These are phyloP conservation scores for Tetrapisispora pingtungensis DNA, from an alignment of 805 yeast genomes.

Conservation along the genomic window DNA sequence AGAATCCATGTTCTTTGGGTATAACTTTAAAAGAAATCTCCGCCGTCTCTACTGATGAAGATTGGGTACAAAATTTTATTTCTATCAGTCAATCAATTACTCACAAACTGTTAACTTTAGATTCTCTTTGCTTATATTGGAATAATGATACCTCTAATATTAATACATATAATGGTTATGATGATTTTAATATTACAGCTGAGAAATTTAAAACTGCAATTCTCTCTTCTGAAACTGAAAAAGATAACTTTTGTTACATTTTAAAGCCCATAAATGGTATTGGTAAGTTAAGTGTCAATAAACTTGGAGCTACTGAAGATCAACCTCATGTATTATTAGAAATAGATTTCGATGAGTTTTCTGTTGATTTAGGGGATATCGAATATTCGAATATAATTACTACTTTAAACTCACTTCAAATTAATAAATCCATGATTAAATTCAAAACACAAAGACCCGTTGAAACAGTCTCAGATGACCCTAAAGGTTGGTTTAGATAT, in stretches of 20 bases:
- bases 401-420: conserved; percentile 72
- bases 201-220: conserved; percentile 37
- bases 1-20: conserved; percentile 73
- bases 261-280: conserved; percentile 82
- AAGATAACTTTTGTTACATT: conserved; percentile 43
- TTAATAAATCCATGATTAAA: conserved; percentile 66
- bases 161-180: conserved; percentile 29
- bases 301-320: conserved; percentile 58
- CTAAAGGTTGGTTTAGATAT: conserved; percentile 72
- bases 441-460: conserved; percentile 64
- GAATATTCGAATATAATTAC: conserved; percentile 77
- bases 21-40: conserved; percentile 75
- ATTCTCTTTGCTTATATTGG: conserved; percentile 73
- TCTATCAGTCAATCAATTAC: conserved; percentile 58
- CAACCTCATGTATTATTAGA: conserved; percentile 65
- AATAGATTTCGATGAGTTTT: conserved; percentile 76
- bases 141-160: conserved; percentile 49
- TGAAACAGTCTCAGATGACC: conserved; percentile 43
- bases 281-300: conserved; percentile 75
- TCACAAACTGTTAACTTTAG: conserved; percentile 65
- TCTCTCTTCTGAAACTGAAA: conserved; percentile 24
- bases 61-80: conserved; percentile 81
- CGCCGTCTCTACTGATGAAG: conserved; percentile 78
- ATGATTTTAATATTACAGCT: conserved; percentile 10
- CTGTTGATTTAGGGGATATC: conserved; percentile 72